Percentiles rank a stretch among this genome's conserved stretches.
phyloP scores from a whole-genome alignment of 106 monocot genomes.

The Acanthochlamys bracteata region DNA sequence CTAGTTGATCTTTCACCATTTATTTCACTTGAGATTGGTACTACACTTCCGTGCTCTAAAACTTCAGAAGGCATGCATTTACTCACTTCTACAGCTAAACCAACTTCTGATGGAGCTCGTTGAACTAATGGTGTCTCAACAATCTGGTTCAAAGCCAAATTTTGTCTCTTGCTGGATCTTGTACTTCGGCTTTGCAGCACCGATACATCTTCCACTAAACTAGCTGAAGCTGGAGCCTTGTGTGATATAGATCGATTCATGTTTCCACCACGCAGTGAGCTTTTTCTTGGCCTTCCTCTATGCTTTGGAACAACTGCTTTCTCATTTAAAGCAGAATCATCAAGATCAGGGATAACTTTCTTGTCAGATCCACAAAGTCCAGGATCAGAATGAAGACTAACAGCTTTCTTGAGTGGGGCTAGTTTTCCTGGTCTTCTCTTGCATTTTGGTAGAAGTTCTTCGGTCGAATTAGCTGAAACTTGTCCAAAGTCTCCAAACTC shows the following conservation, averaged over 20 bases:
- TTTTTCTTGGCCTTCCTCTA: conserved; percentile 16
- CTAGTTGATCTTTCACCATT: conserved; percentile 8
- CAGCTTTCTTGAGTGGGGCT: neutral
- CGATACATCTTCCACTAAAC: conserved; percentile 1
- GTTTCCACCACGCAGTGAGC: neutral
- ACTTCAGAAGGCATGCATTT: neutral
- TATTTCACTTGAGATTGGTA: neutral
- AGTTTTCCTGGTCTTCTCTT: conserved; percentile 14
- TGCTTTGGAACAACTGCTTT: conserved; percentile 3
- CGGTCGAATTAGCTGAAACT: conserved; percentile 1
- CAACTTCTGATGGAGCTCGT: no score
- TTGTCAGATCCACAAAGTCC: neutral
- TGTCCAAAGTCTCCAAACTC: neutral
- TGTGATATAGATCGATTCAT: neutral
- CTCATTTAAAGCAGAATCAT: neutral
- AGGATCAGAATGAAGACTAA: neutral
- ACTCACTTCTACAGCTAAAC: neutral
- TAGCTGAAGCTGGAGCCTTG: conserved; percentile 1
- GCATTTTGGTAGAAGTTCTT: conserved; percentile 6
- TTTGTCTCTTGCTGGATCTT: conserved; percentile 10
- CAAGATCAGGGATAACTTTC: no score
- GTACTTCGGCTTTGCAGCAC: neutral
- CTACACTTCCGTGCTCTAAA: neutral
- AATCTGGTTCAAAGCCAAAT: neutral
- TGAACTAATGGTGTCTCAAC: no score